Evolutionary conservation across 768 basidiomycete species (phyloP), one percentile per base, ranked within the genome.

Genomic region (Calvatia gigantea): DNA sequence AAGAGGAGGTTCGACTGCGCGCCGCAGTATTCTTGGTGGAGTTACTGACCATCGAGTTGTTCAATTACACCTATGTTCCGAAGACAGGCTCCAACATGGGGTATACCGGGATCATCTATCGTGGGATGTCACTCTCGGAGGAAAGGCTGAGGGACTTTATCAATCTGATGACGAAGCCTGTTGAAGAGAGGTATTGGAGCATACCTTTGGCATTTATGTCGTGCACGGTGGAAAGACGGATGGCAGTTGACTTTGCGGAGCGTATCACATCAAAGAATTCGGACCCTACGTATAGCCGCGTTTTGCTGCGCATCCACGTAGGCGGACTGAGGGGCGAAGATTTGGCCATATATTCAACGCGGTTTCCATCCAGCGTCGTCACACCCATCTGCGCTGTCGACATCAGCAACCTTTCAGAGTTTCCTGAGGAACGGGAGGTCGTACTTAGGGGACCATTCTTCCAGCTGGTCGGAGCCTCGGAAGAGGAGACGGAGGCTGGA

Each of bases 1-100:
- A 51, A 8, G 51, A 57, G 29, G 39, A 60, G 33, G 27, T 56
- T 31, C 54, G 58, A 15, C 50, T 64, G 4, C 60, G 61, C 17
- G 48, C 57, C 4, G 63, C 60, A 17, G 63, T 65, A 15, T 64
- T 65, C 37, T 59, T 65, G 4, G 59, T 64, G 9, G 65, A 65
- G 47, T 45, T 65, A n/a, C 38, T 65, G 42, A 65, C 63, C 21
- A 54, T 64, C 43, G 65, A 65, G 54, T 57, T 65, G 25, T 65
- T 60, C 54, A 65, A 65, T 53, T 64, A 61, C 28, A 57, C 61
- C 12, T 29, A 47, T 58, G 33, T n/a, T 14, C 11, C 56, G 6
- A 31, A 49, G 7, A 3, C 49, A 17, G 42, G 50, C 19, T 42
- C 54, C 29, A 55, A 63, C 17, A 19, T 25, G 21, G 58, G 58